Evolutionary conservation across 345 rosid genomes (phyloP), one percentile per base, ranked within the genome.

Genomic region (Eucalyptus caleyi): DNA sequence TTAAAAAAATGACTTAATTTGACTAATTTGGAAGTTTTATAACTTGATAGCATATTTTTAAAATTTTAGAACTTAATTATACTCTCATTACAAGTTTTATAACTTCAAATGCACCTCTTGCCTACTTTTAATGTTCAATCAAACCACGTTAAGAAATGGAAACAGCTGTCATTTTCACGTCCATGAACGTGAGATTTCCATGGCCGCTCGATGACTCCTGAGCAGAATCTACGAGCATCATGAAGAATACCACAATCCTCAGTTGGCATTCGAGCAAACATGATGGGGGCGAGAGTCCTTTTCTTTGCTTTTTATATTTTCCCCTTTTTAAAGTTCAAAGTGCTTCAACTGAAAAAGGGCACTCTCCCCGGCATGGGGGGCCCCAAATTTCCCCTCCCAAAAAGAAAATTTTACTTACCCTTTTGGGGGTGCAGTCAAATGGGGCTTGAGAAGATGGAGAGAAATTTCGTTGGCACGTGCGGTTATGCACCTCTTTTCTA

Each of bases 41-140:
- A 56, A 24, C 3, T 26, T 11, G 13, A 56, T 56, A 0, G 3
- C 6, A 4, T 0, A 4, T 56, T 56, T 56, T 24, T 0, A 23
- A 24, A 10, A 10, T 24, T 56, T 56, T 24, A 56, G 0, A 24
- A 56, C 0, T 56, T 24, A 24, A 56, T 56, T 56, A 23, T 1
- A 56, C 30, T 56, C 2, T 10, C 30, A 23, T 23, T 0, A 10
- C 14, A 56, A 56, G 13, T 56, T 56, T 56, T 24, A 56, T 23
- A 23, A 56, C 6, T 56, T 56, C 13, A 23, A 56, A 56, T 56
- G 13, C 62, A 0, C 3, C 0, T 56, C 24, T 56, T 3, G 3
- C 2, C 30, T 23, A 23, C 5, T 77, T 77, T 2, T 72, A 11
- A 21, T 21, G 45, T 37, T 77, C 27, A 11, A 40, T 44, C 8